Evolutionary conservation across 2,329 filamentous ascomycete species (phyloP), one percentile per base, ranked within the genome.

Genomic region (Trichoderma sp.): DNA sequence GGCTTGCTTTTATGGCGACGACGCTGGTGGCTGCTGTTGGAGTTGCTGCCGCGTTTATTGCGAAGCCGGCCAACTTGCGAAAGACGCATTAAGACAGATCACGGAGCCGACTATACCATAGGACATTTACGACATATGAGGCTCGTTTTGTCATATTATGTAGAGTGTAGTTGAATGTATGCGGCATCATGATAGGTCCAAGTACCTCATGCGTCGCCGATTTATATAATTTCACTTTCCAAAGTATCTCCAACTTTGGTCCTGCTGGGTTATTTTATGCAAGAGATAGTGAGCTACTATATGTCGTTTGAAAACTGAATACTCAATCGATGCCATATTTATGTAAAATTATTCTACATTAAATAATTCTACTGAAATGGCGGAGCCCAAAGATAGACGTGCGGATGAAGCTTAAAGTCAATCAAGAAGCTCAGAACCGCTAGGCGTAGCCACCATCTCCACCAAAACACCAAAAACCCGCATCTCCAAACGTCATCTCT

Each of bases 1-100:
- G 80, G 40, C 84, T 86, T 65, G 85, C 86, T 0, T 90, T 90
- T 74, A 80, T 82, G 0, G 83, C 84, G 0, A 88, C 86, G 1
- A 87, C 87, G 0, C 79, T 74, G 0, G 81, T 88, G 21, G 86
- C 85, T 4, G 76, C 79, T 0, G 72, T 88, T 3, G 86, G 85
- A 8, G 71, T 80, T 5, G 60, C 73, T 24, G 75, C 78, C 3
- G 76, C 78, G 19, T 70, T 79, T 21, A 67, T 78, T 11, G 77
- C 78, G 0, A 78, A 72, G 37, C 73, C 76, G 24, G 76, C 73
- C 27, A 73, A 75, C 4, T 72, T 81, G 55, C 74, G 79, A 52
- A 79, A 75, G 65, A 78, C 75, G 31, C 74, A 77, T 37, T 31
- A 29, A 61, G 27, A 3, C 37, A 11, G 49, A 13, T 13, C 21